phyloP scores from a whole-genome alignment of 306 rosid species.

The Bauhinia variegata region DNA sequence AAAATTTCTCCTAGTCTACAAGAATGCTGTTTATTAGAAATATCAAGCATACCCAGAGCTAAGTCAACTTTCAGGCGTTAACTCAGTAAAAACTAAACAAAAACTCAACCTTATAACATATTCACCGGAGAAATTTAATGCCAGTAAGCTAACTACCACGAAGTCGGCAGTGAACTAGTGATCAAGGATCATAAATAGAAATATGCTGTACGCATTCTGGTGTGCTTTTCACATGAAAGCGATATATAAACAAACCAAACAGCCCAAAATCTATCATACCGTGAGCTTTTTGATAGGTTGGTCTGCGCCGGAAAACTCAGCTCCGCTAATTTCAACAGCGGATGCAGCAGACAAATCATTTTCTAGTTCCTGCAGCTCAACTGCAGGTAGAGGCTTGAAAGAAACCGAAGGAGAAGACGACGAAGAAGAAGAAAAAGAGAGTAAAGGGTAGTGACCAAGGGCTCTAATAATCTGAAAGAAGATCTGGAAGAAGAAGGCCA shows the following conservation, averaged over 20 bases:
- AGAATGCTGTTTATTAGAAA: not conserved
- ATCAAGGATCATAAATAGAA: not conserved
- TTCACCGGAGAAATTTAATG: not conserved
- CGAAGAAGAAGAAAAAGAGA: slow-evolving; percentile 74
- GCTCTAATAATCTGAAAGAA: slow-evolving; percentile 79
- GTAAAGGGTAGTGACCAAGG: slow-evolving; percentile 78
- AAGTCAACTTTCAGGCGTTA: not conserved
- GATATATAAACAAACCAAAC: not conserved
- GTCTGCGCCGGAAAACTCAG: slow-evolving; percentile 36
- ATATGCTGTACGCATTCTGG: not conserved
- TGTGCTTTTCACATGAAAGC: too few species aligned
- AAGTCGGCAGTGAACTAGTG: not conserved
- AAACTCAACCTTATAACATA: too few species aligned
- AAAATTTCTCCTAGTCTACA: not conserved
- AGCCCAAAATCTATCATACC: slow-evolving; percentile 42
- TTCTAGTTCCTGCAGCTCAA: slow-evolving; percentile 57
- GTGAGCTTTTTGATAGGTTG: slow-evolving; percentile 54
- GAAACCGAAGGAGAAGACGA: slow-evolving; percentile 54
- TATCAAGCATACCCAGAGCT: not conserved
- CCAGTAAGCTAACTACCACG: not conserved
- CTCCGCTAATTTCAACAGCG: slow-evolving; percentile 56
- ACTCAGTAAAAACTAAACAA: too few species aligned
- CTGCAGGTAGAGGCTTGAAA: slow-evolving; percentile 81
- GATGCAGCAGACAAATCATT: slow-evolving; percentile 51
- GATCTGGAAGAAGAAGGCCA: slow-evolving; percentile 88